A percentile compares a stretch with the other conserved stretches of the same genome.
These are phyloP conservation scores for Torulaspora microellipsoides DNA, from an alignment of 805 yeast species.

Conservation along the genomic window DNA sequence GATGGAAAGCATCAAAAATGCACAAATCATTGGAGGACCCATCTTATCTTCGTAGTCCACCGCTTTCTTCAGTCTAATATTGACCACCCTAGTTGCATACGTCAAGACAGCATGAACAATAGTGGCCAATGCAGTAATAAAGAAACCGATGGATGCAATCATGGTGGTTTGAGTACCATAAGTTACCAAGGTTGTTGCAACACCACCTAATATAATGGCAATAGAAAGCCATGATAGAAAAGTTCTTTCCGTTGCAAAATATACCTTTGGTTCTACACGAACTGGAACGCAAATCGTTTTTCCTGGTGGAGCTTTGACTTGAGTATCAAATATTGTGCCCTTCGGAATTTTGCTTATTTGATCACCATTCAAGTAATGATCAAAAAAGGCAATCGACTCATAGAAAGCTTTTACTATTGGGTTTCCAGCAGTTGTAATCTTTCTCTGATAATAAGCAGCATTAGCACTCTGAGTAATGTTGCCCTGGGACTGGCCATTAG, in stretches of 20 bases:
- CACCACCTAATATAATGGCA: conserved; percentile 80
- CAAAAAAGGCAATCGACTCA: conserved; percentile 25
- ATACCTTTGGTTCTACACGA: conserved; percentile 97
- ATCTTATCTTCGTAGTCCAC: conserved; percentile 79
- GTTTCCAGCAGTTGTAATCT: conserved; percentile 20
- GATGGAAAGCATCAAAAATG: conserved; percentile 65
- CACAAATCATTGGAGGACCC: conserved; percentile 84
- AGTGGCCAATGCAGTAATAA: conserved; percentile 70
- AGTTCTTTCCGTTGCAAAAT: conserved; percentile 96
- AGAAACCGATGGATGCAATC: conserved; percentile 82
- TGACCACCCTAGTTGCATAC: conserved; percentile 76
- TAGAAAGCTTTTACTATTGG: conserved; percentile 21
- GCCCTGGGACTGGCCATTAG: conserved; percentile 1
- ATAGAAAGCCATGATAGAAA: conserved; percentile 91
- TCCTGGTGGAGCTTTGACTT: conserved; percentile 76
- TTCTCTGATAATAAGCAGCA: conserved; percentile 32
- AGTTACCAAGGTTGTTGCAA: conserved; percentile 79
- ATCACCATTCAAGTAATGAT: conserved; percentile 49
- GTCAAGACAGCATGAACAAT: conserved; percentile 65
- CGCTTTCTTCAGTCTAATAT: conserved; percentile 78
- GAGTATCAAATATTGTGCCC: conserved; percentile 58
- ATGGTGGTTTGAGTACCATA: conserved; percentile 76
- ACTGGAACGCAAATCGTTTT: conserved; percentile 89
- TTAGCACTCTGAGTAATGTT: conserved; percentile 24
- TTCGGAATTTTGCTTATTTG: conserved; percentile 52